phyloP scores from a whole-genome alignment of 306 rosid species.

The Lathyrus oleraceus region DNA sequence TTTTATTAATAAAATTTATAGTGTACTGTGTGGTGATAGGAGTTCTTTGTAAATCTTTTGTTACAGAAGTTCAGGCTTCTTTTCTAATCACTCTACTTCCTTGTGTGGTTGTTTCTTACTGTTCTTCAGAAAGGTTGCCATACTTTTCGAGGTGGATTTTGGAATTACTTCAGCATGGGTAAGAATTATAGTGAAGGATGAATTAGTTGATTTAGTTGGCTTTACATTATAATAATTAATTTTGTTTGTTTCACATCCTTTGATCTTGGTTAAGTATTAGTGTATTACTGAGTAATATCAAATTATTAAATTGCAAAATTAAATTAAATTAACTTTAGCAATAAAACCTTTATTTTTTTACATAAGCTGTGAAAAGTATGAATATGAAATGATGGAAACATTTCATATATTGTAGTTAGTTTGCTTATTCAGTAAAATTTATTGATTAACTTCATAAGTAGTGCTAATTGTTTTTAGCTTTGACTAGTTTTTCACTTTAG shows the following conservation, averaged over 20 bases:
- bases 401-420: neutral
- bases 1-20: conserved; percentile 14
- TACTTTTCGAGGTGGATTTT: conserved; percentile 97
- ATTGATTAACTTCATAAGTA: conserved; percentile 17
- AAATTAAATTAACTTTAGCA: conserved; percentile 19
- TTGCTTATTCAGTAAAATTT: conserved; percentile 8
- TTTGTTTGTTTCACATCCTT: conserved; percentile 6
- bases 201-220: conserved; percentile 19
- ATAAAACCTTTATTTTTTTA: neutral
- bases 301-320: conserved; percentile 9
- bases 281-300: neutral
- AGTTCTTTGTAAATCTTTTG: conserved; percentile 8
- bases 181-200: conserved; percentile 32
- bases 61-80: conserved; percentile 31
- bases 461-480: conserved; percentile 16
- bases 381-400: conserved; percentile 19
- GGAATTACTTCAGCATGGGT: conserved; percentile 99
- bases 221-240: conserved; percentile 11
- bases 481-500: conserved; percentile 11
- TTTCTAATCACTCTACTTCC: conserved; percentile 27
- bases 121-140: conserved; percentile 79
- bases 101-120: conserved; percentile 32
- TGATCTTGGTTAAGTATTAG: neutral
- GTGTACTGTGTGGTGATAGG: neutral
- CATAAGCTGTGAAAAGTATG: neutral